A percentile compares a stretch with the other conserved stretches of the same genome.
Conservation (phyloP, 73 alveolate species). For the Tetrahymena thermophila region DNA sequence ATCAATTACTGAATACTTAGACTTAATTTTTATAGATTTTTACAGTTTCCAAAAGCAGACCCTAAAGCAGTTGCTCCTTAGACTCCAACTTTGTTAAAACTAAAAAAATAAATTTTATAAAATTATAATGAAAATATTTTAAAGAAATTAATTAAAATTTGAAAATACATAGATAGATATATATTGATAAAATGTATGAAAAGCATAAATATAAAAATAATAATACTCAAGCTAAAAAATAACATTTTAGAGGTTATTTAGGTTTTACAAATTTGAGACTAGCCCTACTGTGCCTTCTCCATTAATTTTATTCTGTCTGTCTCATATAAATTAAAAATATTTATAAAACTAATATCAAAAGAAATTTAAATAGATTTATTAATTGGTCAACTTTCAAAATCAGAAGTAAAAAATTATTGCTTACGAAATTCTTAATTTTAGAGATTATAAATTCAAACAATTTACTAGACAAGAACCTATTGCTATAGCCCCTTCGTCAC, state of each 20-base stretch:
- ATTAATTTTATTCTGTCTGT: not conserved
- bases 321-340: too few species aligned
- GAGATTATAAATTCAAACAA: not conserved
- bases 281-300: not conserved
- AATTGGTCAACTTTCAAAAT: too few species aligned
- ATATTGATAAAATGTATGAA: too few species aligned
- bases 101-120: too few species aligned
- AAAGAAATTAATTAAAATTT: too few species aligned
- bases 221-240: not conserved
- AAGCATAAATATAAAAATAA: too few species aligned
- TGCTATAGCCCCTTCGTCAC: not conserved
- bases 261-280: not conserved
- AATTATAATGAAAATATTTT: too few species aligned
- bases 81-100: not conserved
- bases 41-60: not conserved
- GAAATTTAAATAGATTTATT: too few species aligned
- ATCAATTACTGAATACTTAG: not conserved
- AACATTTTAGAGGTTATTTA: not conserved
- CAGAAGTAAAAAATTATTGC: too few species aligned
- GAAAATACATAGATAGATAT: too few species aligned
- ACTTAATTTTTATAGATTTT: too few species aligned
- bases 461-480: not conserved
- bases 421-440: not conserved
- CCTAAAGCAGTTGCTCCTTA: not conserved
- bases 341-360: too few species aligned